Percentiles rank a stretch among this genome's conserved stretches.
These are phyloP conservation scores for Tricholoma saponaceum DNA, from an alignment of 768 basidiomycete species.

Conservation along the genomic window DNA sequence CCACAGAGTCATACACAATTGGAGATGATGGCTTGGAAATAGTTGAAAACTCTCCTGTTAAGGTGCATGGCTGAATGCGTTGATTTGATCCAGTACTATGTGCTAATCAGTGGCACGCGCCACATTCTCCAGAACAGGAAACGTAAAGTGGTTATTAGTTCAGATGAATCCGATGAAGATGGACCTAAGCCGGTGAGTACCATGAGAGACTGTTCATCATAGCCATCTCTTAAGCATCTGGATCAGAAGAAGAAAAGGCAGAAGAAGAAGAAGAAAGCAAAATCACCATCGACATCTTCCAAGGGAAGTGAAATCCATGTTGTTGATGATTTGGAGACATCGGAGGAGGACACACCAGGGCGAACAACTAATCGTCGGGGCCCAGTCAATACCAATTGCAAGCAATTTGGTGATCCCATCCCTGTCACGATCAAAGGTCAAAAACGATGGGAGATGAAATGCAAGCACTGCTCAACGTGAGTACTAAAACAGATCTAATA, in stretches of 20 bases:
- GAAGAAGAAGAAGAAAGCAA: neutral
- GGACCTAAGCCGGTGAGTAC: neutral
- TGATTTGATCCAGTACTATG: neutral
- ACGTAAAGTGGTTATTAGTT: neutral
- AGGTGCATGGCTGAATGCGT: neutral
- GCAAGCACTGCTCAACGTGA: constrained; percentile 8
- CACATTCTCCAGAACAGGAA: neutral
- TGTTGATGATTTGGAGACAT: neutral
- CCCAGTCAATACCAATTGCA: neutral
- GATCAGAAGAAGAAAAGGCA: neutral
- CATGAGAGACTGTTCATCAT: neutral
- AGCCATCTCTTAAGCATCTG: neutral
- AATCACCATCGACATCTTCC: neutral
- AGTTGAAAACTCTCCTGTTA: neutral
- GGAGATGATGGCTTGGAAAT: neutral
- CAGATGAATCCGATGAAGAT: neutral
- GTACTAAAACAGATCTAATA: neutral
- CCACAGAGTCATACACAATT: neutral
- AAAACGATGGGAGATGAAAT: constrained; percentile 9
- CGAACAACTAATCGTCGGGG: neutral
- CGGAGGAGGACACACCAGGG: neutral
- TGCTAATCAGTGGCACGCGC: neutral
- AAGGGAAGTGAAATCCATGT: neutral
- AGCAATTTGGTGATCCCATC: neutral
- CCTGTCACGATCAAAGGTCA: neutral